A percentile compares a stretch with the other conserved stretches of the same genome.
phyloP scores from a whole-genome alignment of 495 filamentous ascomycete genomes.

The Talaromyces borbonicus region DNA sequence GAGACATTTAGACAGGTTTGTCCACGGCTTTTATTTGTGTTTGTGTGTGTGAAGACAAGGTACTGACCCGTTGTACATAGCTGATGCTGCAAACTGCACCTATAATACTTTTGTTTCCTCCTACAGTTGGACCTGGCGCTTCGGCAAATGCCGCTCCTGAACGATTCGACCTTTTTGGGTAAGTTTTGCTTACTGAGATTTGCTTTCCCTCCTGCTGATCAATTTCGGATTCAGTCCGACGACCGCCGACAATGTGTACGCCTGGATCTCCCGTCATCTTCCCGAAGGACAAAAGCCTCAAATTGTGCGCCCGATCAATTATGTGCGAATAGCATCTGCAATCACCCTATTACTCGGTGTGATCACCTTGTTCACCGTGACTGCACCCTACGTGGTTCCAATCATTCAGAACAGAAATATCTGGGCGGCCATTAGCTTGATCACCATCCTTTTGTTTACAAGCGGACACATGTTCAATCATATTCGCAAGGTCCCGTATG shows the following conservation, averaged over 20 bases:
- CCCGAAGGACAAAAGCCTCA: slow-evolving; percentile 62
- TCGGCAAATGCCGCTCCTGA: slow-evolving; percentile 56
- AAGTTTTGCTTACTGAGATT: slow-evolving; percentile 18
- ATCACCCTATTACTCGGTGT: slow-evolving; percentile 57
- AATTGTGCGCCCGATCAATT: slow-evolving; percentile 81
- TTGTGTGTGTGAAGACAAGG: background rate
- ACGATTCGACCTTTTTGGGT: slow-evolving; percentile 86
- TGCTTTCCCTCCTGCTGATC: slow-evolving; percentile 1
- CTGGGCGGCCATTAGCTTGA: slow-evolving; percentile 85
- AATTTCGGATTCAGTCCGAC: slow-evolving; percentile 43
- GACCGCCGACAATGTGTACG: slow-evolving; percentile 65
- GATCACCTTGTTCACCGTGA: slow-evolving; percentile 58
- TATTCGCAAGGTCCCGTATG: slow-evolving; percentile 94
- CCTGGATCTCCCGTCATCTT: slow-evolving; percentile 71
- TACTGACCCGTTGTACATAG: slow-evolving; percentile 30
- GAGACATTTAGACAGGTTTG: slow-evolving; percentile 80
- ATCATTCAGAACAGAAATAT: slow-evolving; percentile 82
- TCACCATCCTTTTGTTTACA: slow-evolving; percentile 88
- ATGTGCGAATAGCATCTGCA: slow-evolving; percentile 57
- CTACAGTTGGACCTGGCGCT: slow-evolving; percentile 76
- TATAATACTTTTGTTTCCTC: slow-evolving; percentile 78
- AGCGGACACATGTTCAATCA: slow-evolving; percentile 99
- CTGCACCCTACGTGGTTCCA: slow-evolving; percentile 78
- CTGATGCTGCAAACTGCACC: slow-evolving; percentile 92
- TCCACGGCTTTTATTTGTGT: background rate